These are phyloP conservation scores for Ophiocordyceps sinensis DNA, from an alignment of 2,329 filamentous ascomycete genomes.

Conservation along the genomic window DNA sequence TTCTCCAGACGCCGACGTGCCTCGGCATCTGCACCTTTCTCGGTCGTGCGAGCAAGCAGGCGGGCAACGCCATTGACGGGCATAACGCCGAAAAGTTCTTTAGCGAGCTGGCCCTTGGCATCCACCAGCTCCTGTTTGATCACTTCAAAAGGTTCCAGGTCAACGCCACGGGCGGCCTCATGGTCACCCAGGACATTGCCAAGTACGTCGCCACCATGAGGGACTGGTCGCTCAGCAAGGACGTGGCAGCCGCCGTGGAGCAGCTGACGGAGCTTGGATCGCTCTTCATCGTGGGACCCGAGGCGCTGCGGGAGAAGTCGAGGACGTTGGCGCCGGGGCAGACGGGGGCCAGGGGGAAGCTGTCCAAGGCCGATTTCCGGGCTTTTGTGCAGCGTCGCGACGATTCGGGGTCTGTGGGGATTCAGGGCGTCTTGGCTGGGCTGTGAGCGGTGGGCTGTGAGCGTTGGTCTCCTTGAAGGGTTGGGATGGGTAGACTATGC, in stretches of 20 bases:
- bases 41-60: slow-evolving; percentile 45
- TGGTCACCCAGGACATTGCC: slow-evolving; percentile 92
- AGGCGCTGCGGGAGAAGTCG: slow-evolving; percentile 58
- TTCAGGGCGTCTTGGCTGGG: slow-evolving; percentile 66
- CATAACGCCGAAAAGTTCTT: slow-evolving; percentile 72
- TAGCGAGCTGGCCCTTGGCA: slow-evolving; percentile 66
- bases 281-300: slow-evolving; percentile 82
- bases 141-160: slow-evolving; percentile 93
- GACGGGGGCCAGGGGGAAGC: slow-evolving; percentile 33
- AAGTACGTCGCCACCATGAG: slow-evolving; percentile 80
- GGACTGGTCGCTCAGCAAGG: slow-evolving; percentile 61
- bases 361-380: slow-evolving; percentile 58
- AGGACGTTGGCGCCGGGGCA: slow-evolving; percentile 36
- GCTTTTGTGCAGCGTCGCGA: slow-evolving; percentile 76
- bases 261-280: slow-evolving; percentile 87
- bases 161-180: slow-evolving; percentile 81
- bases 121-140: slow-evolving; percentile 68
- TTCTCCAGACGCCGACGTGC: slow-evolving; percentile 77
- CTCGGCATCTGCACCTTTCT: slow-evolving; percentile 71
- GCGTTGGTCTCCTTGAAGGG: background rate
- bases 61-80: slow-evolving; percentile 60
- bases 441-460: slow-evolving; percentile 33
- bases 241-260: slow-evolving; percentile 59
- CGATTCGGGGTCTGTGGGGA: slow-evolving; percentile 64
- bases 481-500: background rate